Conservation (phyloP, 257 asterid species). For the Striga asiatica region DNA sequence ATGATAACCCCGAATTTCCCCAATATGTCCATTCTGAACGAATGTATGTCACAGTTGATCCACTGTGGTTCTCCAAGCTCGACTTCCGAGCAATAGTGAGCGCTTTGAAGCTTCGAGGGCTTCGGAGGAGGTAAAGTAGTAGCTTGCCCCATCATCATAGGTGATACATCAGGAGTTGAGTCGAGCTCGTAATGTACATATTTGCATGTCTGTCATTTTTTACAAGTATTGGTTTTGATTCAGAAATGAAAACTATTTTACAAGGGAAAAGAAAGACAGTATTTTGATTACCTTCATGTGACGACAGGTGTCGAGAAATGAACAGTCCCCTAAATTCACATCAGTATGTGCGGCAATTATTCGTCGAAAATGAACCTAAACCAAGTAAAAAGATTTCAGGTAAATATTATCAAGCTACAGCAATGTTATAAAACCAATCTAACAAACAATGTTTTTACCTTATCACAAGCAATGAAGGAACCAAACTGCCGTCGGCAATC, state of each 20-base stretch:
- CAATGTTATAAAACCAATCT: not conserved
- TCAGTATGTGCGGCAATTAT: slow-evolving; percentile 95
- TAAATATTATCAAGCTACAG: slow-evolving; percentile 8
- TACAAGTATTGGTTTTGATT: slow-evolving; percentile 11
- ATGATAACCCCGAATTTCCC: slow-evolving; percentile 95
- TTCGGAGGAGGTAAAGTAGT: slow-evolving; percentile 43
- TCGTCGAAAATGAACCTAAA: slow-evolving; percentile 93
- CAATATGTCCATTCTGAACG: slow-evolving; percentile 89
- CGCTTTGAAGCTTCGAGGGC: slow-evolving; percentile 75
- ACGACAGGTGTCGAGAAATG: slow-evolving; percentile 97
- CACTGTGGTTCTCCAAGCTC: slow-evolving; percentile 98
- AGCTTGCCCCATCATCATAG: slow-evolving; percentile 64
- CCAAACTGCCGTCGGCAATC: slow-evolving; percentile 87
- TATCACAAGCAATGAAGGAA: slow-evolving; percentile 82
- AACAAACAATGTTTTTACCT: slow-evolving; percentile 39
- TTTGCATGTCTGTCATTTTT: slow-evolving; percentile 69
- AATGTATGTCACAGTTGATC: slow-evolving; percentile 97
- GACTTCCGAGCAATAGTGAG: slow-evolving; percentile 88
- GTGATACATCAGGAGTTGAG: slow-evolving; percentile 75
- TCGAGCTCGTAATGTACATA: slow-evolving; percentile 98
- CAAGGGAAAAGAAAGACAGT: slow-evolving; percentile 8
- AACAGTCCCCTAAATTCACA: slow-evolving; percentile 92
- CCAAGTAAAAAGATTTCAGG: slow-evolving; percentile 10
- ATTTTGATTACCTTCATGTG: slow-evolving; percentile 81
- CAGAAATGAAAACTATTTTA: not conserved